phyloP scores from a whole-genome alignment of 148 eudicot genomes.

The Diospyros lotus region DNA sequence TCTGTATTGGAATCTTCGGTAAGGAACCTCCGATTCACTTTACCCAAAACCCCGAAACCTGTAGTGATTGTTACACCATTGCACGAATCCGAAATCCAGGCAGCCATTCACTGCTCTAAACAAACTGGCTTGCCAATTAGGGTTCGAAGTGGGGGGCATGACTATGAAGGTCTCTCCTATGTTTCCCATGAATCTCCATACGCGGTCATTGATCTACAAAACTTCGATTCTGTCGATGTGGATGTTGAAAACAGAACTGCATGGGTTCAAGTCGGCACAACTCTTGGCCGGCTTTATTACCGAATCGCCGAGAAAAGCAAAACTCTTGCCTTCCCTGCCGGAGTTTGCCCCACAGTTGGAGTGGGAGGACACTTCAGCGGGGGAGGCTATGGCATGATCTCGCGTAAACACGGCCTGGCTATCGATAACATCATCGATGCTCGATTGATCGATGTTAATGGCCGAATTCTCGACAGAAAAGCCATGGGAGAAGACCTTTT shows the following conservation, averaged over 20 bases:
- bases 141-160: constrained; percentile 5
- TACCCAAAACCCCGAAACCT: not conserved
- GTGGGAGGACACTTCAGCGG: constrained; percentile 15
- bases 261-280: not conserved
- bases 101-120: not conserved
- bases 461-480: not conserved
- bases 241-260: not conserved
- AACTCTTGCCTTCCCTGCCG: not conserved
- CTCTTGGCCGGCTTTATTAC: not conserved
- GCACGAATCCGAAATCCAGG: not conserved
- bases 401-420: not conserved
- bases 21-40: not conserved
- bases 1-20: not conserved
- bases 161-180: constrained; percentile 10
- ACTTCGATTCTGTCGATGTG: not conserved
- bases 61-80: not conserved
- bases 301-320: not conserved
- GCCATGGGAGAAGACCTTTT: constrained; percentile 10
- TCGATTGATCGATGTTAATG: not conserved
- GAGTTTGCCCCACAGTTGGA: not conserved
- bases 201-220: not conserved
- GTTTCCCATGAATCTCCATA: not conserved
- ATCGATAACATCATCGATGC: constrained; percentile 7
- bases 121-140: not conserved
- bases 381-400: constrained; percentile 1